Percentiles rank a stretch among this genome's conserved stretches.
phyloP scores from a whole-genome alignment of 495 filamentous ascomycete genomes.

The Thozetella sp. region DNA sequence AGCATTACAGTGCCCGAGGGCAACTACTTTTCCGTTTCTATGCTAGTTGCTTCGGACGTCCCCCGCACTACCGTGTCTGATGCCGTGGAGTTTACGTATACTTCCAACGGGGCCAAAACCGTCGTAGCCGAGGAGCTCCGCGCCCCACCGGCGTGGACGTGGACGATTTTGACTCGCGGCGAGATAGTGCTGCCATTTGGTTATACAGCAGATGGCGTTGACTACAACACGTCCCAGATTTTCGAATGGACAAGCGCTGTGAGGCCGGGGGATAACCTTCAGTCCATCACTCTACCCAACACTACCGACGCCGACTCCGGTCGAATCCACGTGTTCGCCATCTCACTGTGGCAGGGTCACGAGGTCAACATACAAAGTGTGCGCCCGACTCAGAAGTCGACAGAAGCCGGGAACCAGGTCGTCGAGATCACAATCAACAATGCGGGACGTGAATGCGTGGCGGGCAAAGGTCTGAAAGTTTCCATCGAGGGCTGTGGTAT shows the following conservation, averaged over 20 bases:
- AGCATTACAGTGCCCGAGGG: neutral
- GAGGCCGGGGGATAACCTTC: neutral
- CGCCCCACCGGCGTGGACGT: neutral
- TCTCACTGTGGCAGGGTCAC: neutral
- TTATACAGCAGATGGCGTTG: neutral
- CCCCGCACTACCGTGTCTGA: neutral
- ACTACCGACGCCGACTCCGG: neutral
- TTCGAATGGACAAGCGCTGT: neutral
- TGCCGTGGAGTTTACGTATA: neutral
- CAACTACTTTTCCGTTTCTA: neutral
- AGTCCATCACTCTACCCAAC: neutral
- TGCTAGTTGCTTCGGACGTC: neutral
- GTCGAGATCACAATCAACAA: neutral
- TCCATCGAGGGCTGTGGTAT: neutral
- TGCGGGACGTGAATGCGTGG: neutral
- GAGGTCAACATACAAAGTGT: neutral
- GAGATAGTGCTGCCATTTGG: neutral
- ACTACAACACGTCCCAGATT: neutral
- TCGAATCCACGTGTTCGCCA: neutral
- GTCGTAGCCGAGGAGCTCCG: neutral
- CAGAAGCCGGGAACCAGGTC: constrained; percentile 27
- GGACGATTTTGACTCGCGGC: neutral
- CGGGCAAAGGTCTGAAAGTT: neutral
- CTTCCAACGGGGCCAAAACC: neutral
- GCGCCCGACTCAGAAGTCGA: neutral